phyloP scores from a whole-genome alignment of 768 basidiomycete species.

The Termitomyces sp. region DNA sequence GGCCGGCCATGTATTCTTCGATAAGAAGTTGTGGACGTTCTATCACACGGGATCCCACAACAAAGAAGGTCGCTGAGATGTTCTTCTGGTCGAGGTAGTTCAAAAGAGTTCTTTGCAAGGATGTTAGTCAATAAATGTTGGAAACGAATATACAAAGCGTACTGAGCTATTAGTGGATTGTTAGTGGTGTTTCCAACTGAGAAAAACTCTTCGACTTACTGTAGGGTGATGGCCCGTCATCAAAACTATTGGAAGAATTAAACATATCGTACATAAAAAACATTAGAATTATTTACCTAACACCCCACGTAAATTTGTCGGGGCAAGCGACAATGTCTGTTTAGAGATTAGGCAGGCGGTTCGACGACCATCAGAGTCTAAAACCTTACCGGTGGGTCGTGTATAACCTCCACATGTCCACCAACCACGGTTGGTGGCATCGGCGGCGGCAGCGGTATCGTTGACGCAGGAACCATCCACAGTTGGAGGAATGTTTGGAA shows the following conservation, averaged over 20 bases:
- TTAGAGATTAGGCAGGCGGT: not conserved
- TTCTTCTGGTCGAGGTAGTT: slow-evolving; percentile 63
- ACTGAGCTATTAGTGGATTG: slow-evolving; percentile 19
- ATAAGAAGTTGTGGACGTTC: slow-evolving; percentile 72
- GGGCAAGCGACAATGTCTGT: slow-evolving; percentile 66
- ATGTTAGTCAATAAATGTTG: not conserved
- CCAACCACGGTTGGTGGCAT: slow-evolving; percentile 72
- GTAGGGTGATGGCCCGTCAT: slow-evolving; percentile 84
- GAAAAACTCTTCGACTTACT: slow-evolving; percentile 44
- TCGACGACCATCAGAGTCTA: not conserved
- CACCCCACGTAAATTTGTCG: slow-evolving; percentile 70
- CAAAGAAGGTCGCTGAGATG: slow-evolving; percentile 85
- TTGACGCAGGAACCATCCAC: slow-evolving; percentile 64
- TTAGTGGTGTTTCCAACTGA: not conserved
- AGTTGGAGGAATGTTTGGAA: slow-evolving; percentile 65
- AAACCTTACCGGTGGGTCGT: slow-evolving; percentile 37
- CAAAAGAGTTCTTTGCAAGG: slow-evolving; percentile 52
- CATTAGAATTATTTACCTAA: slow-evolving; percentile 37
- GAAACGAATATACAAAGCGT: slow-evolving; percentile 3
- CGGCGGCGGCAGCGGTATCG: slow-evolving; percentile 50
- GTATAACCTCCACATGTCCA: slow-evolving; percentile 86
- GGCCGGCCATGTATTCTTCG: slow-evolving; percentile 76
- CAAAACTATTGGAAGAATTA: slow-evolving; percentile 45
- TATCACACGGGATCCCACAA: slow-evolving; percentile 81
- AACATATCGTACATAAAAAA: not conserved